phyloP scores from a whole-genome alignment of 2,329 filamentous ascomycete genomes.

The Aspergillus texensis region DNA sequence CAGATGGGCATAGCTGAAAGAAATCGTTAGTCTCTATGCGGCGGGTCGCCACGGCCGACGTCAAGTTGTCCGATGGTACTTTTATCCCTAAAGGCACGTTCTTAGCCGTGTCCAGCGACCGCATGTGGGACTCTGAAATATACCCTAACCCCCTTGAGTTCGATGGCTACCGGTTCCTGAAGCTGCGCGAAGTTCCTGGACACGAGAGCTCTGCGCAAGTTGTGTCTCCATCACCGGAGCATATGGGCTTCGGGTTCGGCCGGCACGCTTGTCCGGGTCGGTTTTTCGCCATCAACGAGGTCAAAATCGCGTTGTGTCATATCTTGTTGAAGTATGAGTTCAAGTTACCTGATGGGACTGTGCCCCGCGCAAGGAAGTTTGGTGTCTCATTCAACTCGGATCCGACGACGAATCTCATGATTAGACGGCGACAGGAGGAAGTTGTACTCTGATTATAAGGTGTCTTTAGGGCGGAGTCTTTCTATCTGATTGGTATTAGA shows the following conservation, averaged over 20 bases:
- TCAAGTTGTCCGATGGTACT: slow-evolving; percentile 15
- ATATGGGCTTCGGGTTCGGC: slow-evolving; percentile 34
- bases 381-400: not conserved
- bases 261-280: slow-evolving; percentile 19
- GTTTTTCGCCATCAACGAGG: slow-evolving; percentile 8
- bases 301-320: slow-evolving; percentile 5
- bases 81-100: slow-evolving; percentile 7
- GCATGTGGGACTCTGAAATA: slow-evolving; percentile 10
- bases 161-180: slow-evolving; percentile 19
- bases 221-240: slow-evolving; percentile 18
- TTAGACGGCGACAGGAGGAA: slow-evolving; percentile 2
- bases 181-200: slow-evolving; percentile 6
- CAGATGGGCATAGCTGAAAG: not conserved
- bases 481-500: not conserved
- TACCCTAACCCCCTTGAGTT: slow-evolving; percentile 10
- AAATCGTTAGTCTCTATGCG: slow-evolving; percentile 4
- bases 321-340: slow-evolving; percentile 10
- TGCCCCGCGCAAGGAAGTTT: not conserved
- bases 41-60: slow-evolving; percentile 1
- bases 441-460: not conserved
- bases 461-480: accelerated
- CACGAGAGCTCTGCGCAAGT: slow-evolving; percentile 14
- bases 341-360: not conserved
- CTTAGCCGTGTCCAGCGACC: slow-evolving; percentile 6
- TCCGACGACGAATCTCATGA: not conserved